Evolutionary conservation across 305 asterid species (phyloP), one percentile per base, ranked within the genome.

Genomic region (Fraxinus nigra): DNA sequence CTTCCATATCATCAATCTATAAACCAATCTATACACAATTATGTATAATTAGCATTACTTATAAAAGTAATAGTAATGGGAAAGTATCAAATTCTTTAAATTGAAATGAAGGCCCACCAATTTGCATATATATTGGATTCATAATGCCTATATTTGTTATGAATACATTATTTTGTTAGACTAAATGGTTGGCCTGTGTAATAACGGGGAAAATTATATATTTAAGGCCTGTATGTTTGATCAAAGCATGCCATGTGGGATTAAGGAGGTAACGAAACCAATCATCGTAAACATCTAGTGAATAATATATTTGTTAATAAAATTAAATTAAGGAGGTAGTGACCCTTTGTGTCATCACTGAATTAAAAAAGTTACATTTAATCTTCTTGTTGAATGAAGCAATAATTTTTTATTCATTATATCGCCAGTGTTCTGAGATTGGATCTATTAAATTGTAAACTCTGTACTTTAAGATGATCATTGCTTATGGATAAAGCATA

Each of bases 401-500:
- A 61, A 61, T 75, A 3, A 75, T 7, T 7, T 18, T 75, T 7
- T 18, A n/a, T 7, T 14, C 37, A 16, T 13, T 16, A 43, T 24
- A 18, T 48, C 11, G 7, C 48, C 8, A 48, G 9, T 79, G 13
- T 43, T 46, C n/a, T 46, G 82, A 72, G 51, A 80, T 37, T 16
- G 34, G 73, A 38, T 63, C 46, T 22, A 34, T 10, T 63, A 63
- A 65, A 24, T 18, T 63, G 26, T 24, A 16, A 11, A 0, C 37
- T 78, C 35, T 69, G 16, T 28, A 16, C 40, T 32, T 30, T 48
- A 11, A 80, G 56, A 9, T 61, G 70, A 34, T 26, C 13, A 33
- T 63, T 37, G 26, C 28, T 79, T 81, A 54, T 78, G 79, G 56
- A 78, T 16, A 48, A 79, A 63, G 81, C 33, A 86, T 81, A 76